A percentile compares a stretch with the other conserved stretches of the same genome.
These are phyloP conservation scores for Limnanthes douglasii DNA, from an alignment of 345 rosid genomes.

Conservation along the genomic window DNA sequence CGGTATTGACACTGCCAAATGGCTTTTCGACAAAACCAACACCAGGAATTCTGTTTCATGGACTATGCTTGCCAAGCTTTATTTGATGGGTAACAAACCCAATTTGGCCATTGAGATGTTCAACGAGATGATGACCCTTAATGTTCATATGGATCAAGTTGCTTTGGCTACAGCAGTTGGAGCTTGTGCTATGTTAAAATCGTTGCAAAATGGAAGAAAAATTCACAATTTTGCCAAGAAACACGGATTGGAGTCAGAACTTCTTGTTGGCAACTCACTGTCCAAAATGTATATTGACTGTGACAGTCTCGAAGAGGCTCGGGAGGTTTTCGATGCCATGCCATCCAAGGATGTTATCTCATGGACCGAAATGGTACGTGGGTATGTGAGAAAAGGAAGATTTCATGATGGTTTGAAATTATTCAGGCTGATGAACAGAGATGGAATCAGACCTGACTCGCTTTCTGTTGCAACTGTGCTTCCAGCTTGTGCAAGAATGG, in stretches of 20 bases:
- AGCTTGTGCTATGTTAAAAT: slow-evolving; percentile 24
- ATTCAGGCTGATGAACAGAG: slow-evolving; percentile 45
- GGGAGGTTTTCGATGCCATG: slow-evolving; percentile 44
- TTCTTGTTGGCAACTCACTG: slow-evolving; percentile 30
- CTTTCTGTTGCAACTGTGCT: slow-evolving; percentile 53
- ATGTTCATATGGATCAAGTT: slow-evolving; percentile 16
- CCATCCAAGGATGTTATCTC: slow-evolving; percentile 52
- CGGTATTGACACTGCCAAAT: slow-evolving; percentile 18
- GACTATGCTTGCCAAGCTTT: slow-evolving; percentile 26
- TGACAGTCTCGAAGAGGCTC: slow-evolving; percentile 30
- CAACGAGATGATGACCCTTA: slow-evolving; percentile 17
- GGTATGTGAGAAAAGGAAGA: slow-evolving; percentile 52
- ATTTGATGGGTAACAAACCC: slow-evolving; percentile 19
- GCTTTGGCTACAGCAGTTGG: slow-evolving; percentile 23
- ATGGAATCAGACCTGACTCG: slow-evolving; percentile 36
- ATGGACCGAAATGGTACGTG: slow-evolving; percentile 67
- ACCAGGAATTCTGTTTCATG: slow-evolving; percentile 23
- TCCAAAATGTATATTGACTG: slow-evolving; percentile 34
- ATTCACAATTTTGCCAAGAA: slow-evolving; percentile 20
- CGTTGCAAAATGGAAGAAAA: slow-evolving; percentile 22
- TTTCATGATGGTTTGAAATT: slow-evolving; percentile 31
- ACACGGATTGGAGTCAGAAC: slow-evolving; percentile 24
- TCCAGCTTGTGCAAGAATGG: slow-evolving; percentile 52
- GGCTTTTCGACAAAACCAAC: slow-evolving; percentile 20
- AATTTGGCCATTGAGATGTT: slow-evolving; percentile 19